Evolutionary conservation across 805 yeast species (phyloP), one percentile per base, ranked within the genome.

Genomic region (Wickerhamomyces queroliae): DNA sequence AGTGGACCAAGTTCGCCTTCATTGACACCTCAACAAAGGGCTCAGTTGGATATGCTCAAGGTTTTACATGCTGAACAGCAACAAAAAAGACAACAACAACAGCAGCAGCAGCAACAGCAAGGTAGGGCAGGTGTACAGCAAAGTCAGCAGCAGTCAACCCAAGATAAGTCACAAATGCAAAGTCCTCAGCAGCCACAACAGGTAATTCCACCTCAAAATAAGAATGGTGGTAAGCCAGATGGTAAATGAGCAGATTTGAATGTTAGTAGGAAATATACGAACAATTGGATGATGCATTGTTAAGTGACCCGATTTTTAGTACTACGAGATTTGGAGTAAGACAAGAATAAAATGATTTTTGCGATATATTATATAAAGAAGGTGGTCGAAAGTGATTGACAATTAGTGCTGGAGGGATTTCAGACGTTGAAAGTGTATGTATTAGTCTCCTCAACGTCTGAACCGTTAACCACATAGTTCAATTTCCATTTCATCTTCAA

Each of bases 401-500:
- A 35, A 26, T 27, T 23, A 34, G 15, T 34, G 38, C 22, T 12
- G 25, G 5, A n/a, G 13, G 28, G 9, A 5, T 24, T 13, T 26
- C 13, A 32, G 24, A 32, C 30, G 19, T 8, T 47, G 38, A 66
- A 55, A 27, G 61, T 53, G 39, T 64, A 63, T 19, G 80, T 77
- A 7, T 88, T 87, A 9, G 78, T 70, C 47, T 78, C 83, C 48
- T 74, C 80, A 17, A 60, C 61, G 8, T 60, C 57, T 18, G 58
- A 55, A n/a, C 78, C 76, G 38, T 72, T 74, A 9, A 70, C 55
- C 10, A 53, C 49, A 56, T 75, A 86, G 41, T 74, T 74, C 19
- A 74, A 70, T 58, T 81, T 84, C 91, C 90, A 87, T 59, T 86
- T 83, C 42, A 87, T 68, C 59, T 83, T 85, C 48, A 83, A 59